Evolutionary conservation across 805 yeast genomes (phyloP), one percentile per base, ranked within the genome.

Genomic region (Lipomyces japonicus): DNA sequence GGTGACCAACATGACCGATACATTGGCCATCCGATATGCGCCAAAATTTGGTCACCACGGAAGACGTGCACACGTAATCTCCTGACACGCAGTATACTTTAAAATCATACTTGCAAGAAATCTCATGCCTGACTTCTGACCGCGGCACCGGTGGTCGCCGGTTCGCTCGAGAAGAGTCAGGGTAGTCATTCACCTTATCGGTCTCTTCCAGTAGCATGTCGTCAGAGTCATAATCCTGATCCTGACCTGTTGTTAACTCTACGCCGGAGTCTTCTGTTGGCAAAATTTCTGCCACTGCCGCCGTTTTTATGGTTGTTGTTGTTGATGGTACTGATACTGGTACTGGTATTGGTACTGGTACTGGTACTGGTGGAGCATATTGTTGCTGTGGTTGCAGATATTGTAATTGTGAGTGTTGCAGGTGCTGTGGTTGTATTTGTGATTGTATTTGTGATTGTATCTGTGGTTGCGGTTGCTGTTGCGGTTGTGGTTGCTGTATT

Each of bases 161-260:
- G 49, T 64, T 66, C 19, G 65, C 57, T n/a, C 60, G 61, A 16
- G 68, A 63, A 4, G 65, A 58, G 36, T 65, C 68, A 1, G 68
- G 68, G 25, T 50, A 54, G 30, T 51, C 53, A 3, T 45, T 18
- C 26, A 44, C 9, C 34, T 50, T 44, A 23, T 46, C 56, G 19
- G 51, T 53, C 31, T 54, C 57, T 10, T 24, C 36, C 16, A 43
- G 25, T 3, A 44, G 21, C 21, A 48, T 46, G 31, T 51, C 56
- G 31, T 50, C 54, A 2, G 53, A 49, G 28, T 53, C 57, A 23
- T 53, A 54, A 21, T 53, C 57, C 42, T 48, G 46, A 42, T 39
- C 23, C n/a, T n/a, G n/a, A n/a, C n/a, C n/a, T n/a, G n/a, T n/a
- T n/a, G n/a, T n/a, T n/a, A n/a, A n/a, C n/a, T n/a, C n/a, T n/a